Base-by-base conservation (phyloP, 202 grass and related monocot genomes). In the Carex arenaria region DNA sequence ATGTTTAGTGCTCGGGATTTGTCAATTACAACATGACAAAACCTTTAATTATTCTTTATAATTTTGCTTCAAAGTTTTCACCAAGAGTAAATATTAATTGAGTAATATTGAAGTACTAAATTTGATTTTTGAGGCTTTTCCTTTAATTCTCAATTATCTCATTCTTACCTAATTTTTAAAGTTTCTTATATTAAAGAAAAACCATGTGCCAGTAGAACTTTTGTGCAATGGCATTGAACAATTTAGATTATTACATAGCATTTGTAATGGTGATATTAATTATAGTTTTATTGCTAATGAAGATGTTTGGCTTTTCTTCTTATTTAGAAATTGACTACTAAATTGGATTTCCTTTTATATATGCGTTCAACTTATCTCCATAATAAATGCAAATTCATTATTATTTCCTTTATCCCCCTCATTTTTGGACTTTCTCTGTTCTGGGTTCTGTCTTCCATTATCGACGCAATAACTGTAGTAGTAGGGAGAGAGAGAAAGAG, bases 321-420 rank as follows among this genome's bases (percentile, higher is more conserved):
- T 59, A 77, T 78, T 78, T 60, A 60, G 73, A 78, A 78, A 78
- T 78, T 60, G 52, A 20, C 30, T 59, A 54, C 26, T 57, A 78
- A 78, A 78, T 38, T 59, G 17, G 30, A 60, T 78, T 78, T 78
- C 73, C 53, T 20, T 78, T 78, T 78, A 78, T 26, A 26, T 26
- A 26, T 78, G 73, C 73, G 17, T 78, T 59, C 73, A 59, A 36
- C 73, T 78, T 78, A 78, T 59, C 73, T 78, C 5, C 23, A 54
- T 56, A 82, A 82, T 82, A 82, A 69, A 82, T 82, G 80, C 80
- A 82, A 82, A 82, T 82, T 82, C 43, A 82, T 55, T 51, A 68
- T 68, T 82, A 68, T 82, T 82, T 67, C 80, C 80, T 34, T 82
- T 67, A 57, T 22, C 62, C 62, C 45, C 80, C 64, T 82, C 47